These are phyloP conservation scores for Podospora anserina DNA, from an alignment of 495 filamentous ascomycete species.

Conservation along the genomic window DNA sequence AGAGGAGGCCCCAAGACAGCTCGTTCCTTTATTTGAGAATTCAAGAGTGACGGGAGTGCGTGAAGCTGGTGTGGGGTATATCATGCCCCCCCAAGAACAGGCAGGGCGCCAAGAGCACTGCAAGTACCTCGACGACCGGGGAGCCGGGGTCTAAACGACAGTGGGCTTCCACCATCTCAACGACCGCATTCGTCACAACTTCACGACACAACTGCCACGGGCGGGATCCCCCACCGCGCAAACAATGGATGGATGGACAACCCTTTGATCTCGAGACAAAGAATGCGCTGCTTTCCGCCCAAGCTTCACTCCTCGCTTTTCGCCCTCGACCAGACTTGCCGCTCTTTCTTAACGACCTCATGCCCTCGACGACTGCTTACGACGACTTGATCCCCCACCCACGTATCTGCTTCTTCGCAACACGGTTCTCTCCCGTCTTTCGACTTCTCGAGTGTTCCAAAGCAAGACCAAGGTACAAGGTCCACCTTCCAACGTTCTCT, in stretches of 20 bases:
- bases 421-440: background rate
- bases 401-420: background rate
- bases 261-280: slow-evolving; percentile 4
- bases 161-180: background rate
- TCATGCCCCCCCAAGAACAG: background rate
- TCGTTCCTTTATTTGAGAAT: background rate
- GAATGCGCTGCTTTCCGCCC: slow-evolving; percentile 14
- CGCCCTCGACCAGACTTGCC: background rate
- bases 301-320: background rate
- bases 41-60: no score
- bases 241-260: slow-evolving; percentile 7
- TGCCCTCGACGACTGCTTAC: background rate
- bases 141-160: background rate
- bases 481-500: background rate
- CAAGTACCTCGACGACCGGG: background rate
- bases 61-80: background rate
- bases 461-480: background rate
- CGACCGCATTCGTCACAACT: slow-evolving; percentile 19
- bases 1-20: background rate
- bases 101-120: background rate
- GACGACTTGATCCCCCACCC: background rate
- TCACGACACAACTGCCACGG: background rate
- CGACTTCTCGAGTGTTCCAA: background rate
- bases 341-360: background rate
- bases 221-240: background rate